A percentile compares a stretch with the other conserved stretches of the same genome.
Conservation (phyloP, 2,329 filamentous ascomycete genomes). For the Falciphora oryzae region DNA sequence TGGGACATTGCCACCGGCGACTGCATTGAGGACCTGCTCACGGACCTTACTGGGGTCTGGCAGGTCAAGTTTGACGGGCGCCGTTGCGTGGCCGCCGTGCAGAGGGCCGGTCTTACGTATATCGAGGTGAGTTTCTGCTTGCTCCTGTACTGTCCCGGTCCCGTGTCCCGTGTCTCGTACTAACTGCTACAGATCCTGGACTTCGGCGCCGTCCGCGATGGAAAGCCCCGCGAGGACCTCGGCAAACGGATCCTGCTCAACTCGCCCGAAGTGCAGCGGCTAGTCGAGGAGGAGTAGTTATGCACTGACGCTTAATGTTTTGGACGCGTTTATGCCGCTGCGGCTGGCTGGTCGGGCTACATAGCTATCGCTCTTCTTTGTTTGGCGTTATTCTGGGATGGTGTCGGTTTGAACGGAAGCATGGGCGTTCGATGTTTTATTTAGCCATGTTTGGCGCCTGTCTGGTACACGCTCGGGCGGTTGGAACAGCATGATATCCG, state of each 20-base stretch:
- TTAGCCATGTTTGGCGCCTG: constrained; percentile 4
- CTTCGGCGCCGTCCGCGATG: constrained; percentile 90
- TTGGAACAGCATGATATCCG: constrained; percentile 1
- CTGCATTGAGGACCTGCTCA: constrained; percentile 86
- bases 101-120: constrained; percentile 86
- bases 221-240: constrained; percentile 68
- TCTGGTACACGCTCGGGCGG: constrained; percentile 7
- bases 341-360: no score
- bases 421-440: not conserved
- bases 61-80: constrained; percentile 97
- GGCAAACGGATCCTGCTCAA: constrained; percentile 72
- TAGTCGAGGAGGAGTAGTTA: constrained; percentile 36
- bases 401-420: no score
- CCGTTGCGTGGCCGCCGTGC: constrained; percentile 91
- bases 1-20: constrained; percentile 94
- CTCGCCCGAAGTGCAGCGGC: constrained; percentile 45
- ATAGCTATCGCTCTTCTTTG: no score
- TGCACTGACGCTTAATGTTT: not conserved
- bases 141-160: not conserved
- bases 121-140: constrained; percentile 67
- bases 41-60: constrained; percentile 94
- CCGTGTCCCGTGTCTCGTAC: constrained; percentile 14
- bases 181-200: constrained; percentile 73
- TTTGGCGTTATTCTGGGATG: not conserved
- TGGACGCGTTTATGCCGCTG: not conserved